A percentile compares a stretch with the other conserved stretches of the same genome.
phyloP scores from a whole-genome alignment of 192 early-diverging fungal species.

The Phlyctochytrium planicorne region DNA sequence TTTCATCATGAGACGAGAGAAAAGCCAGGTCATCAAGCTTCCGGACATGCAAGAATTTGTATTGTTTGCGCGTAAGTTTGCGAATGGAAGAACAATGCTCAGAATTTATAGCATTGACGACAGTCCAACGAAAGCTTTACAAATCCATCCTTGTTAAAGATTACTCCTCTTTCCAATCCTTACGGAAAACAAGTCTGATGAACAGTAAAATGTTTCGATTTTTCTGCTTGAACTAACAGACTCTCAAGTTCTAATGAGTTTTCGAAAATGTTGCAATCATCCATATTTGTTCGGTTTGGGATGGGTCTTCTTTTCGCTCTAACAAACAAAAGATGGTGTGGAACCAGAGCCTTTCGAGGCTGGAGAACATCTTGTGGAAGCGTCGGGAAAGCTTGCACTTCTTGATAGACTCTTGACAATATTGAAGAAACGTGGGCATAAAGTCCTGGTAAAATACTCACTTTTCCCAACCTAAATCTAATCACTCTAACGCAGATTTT shows the following conservation, averaged over 20 bases:
- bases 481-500: conserved; percentile 18
- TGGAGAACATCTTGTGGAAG: conserved; percentile 22
- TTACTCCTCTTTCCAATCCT: conserved; percentile 18
- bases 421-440: conserved; percentile 7
- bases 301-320: background rate
- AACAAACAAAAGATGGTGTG: conserved; percentile 18
- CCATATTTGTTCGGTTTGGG: conserved; percentile 19
- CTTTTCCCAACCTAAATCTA: background rate
- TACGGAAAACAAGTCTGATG: conserved; percentile 22
- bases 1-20: conserved; percentile 26
- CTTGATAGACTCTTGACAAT: conserved; percentile 16
- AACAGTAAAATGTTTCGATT: conserved; percentile 25
- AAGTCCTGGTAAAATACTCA: conserved; percentile 7
- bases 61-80: conserved; percentile 21
- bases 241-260: conserved; percentile 30
- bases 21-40: conserved; percentile 22
- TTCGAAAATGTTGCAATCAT: conserved; percentile 30
- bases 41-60: conserved; percentile 30
- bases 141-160: conserved; percentile 31
- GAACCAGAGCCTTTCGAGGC: conserved; percentile 32
- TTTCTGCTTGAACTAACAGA: background rate
- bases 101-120: conserved; percentile 26
- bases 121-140: conserved; percentile 23
- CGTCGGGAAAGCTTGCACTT: conserved; percentile 24
- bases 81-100: too few relatives aligned